These are phyloP conservation scores for Mycena maculata DNA, from an alignment of 768 basidiomycete genomes.

Conservation along the genomic window DNA sequence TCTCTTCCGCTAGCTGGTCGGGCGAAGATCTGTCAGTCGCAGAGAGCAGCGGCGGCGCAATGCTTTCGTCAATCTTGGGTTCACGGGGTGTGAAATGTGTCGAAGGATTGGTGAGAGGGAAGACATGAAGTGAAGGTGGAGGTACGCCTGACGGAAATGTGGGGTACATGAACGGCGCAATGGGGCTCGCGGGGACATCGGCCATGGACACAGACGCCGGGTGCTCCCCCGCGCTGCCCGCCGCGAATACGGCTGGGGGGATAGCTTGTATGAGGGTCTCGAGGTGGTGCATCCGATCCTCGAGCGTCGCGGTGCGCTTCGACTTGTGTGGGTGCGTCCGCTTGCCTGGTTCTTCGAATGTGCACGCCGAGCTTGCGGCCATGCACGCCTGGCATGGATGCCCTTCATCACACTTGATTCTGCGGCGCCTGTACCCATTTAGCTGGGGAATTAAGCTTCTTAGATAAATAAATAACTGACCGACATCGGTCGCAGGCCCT, in stretches of 20 bases:
- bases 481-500: constrained; percentile 94
- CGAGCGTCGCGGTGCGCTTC: constrained; percentile 87
- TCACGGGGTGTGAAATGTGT: constrained; percentile 73
- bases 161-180: constrained; percentile 56
- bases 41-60: constrained; percentile 37
- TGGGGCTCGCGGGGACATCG: constrained; percentile 46
- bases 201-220: constrained; percentile 47
- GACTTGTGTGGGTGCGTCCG: constrained; percentile 89
- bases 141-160: constrained; percentile 68
- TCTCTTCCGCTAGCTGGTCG: constrained; percentile 67
- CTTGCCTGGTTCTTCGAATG: constrained; percentile 90
- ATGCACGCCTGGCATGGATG: constrained; percentile 90
- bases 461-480: constrained; percentile 56
- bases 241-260: constrained; percentile 82
- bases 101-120: constrained; percentile 85
- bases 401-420: constrained; percentile 91
- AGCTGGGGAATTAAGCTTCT: background rate
- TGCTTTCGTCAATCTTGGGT: constrained; percentile 57
- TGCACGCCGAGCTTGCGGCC: constrained; percentile 84
- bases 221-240: constrained; percentile 56
- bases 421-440: constrained; percentile 66
- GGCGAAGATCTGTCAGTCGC: constrained; percentile 41
- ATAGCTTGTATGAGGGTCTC: constrained; percentile 89
- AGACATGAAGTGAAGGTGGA: constrained; percentile 82
- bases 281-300: constrained; percentile 90